Evolutionary conservation across 139 green algal genomes (phyloP).

Genomic region (Microglena sp.): DNA sequence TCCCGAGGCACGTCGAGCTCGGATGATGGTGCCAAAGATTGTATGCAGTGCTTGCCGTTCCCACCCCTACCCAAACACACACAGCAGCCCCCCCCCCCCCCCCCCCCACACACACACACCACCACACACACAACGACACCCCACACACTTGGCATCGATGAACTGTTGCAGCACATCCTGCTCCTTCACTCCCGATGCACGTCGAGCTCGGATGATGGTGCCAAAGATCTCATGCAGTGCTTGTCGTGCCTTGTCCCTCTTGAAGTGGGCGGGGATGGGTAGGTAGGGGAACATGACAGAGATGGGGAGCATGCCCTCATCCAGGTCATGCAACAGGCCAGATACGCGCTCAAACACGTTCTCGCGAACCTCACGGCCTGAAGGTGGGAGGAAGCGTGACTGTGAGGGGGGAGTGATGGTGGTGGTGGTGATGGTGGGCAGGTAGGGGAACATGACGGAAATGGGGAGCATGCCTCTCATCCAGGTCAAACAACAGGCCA

Average conservation of each 20-base stretch:
- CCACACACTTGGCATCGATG: slow-evolving; percentile 66
- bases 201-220: slow-evolving; percentile 68
- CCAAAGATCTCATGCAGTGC: slow-evolving; percentile 73
- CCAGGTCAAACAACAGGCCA: slow-evolving; percentile 85
- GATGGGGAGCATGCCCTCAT: slow-evolving; percentile 93
- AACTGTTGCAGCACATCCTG: slow-evolving; percentile 92
- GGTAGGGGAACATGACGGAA: slow-evolving; percentile 88
- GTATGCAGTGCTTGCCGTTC: slow-evolving; percentile 51
- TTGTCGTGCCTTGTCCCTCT: slow-evolving; percentile 67
- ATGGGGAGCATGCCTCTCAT: slow-evolving; percentile 94
- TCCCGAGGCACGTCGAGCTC: slow-evolving; percentile 45
- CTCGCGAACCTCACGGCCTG: slow-evolving; percentile 90
- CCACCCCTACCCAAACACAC: neutral
- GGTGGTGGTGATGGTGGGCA: slow-evolving; percentile 34
- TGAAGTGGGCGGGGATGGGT: slow-evolving; percentile 78
- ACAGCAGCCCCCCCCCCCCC: neutral
- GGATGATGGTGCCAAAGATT: slow-evolving; percentile 83
- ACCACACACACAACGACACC: neutral
- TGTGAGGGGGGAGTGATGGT: neutral
- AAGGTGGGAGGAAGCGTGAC: neutral
- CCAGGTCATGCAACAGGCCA: slow-evolving; percentile 86
- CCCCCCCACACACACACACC: neutral
- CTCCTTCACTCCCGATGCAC: slow-evolving; percentile 53
- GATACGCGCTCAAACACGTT: slow-evolving; percentile 82
- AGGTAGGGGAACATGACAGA: slow-evolving; percentile 91